A percentile compares a stretch with the other conserved stretches of the same genome.
These are phyloP conservation scores for Excoecaria cochinchinensis DNA, from an alignment of 345 rosid genomes.

Conservation along the genomic window DNA sequence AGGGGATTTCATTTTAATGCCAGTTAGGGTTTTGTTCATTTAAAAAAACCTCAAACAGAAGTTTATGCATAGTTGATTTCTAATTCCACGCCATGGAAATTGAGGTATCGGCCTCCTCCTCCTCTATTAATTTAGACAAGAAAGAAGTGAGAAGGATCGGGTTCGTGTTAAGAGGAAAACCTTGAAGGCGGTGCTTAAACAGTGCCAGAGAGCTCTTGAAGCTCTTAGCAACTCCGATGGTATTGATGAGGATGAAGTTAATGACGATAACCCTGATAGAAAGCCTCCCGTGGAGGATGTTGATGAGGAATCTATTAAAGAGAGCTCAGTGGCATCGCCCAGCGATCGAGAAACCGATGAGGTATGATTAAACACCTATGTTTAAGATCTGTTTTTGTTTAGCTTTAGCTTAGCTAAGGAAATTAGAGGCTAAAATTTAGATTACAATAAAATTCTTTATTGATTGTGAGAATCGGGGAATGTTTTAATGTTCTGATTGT, in stretches of 20 bases:
- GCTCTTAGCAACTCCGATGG: slow-evolving; percentile 39
- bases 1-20: too few species aligned
- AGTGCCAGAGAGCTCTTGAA: slow-evolving; percentile 88
- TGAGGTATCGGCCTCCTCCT: slow-evolving; percentile 10
- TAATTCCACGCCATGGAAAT: slow-evolving; percentile 20
- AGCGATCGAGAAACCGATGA: slow-evolving; percentile 65
- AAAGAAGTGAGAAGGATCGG: slow-evolving; percentile 38
- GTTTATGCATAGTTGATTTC: not conserved
- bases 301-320: slow-evolving; percentile 24
- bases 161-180: slow-evolving; percentile 70
- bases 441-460: too few species aligned
- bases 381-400: not conserved
- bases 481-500: not conserved
- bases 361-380: slow-evolving; percentile 32
- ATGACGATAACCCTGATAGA: slow-evolving; percentile 13
- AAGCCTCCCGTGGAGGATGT: too few species aligned
- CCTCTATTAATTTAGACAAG: slow-evolving; percentile 11
- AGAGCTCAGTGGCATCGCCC: slow-evolving; percentile 23
- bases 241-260: slow-evolving; percentile 31
- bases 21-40: not conserved
- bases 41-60: too few species aligned
- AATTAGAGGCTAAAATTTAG: not conserved
- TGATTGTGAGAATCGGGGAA: not conserved
- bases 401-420: not conserved
- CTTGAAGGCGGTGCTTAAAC: slow-evolving; percentile 64